Conservation (phyloP, 2,329 filamentous ascomycete genomes). For the Stachybotrys chartarum region DNA sequence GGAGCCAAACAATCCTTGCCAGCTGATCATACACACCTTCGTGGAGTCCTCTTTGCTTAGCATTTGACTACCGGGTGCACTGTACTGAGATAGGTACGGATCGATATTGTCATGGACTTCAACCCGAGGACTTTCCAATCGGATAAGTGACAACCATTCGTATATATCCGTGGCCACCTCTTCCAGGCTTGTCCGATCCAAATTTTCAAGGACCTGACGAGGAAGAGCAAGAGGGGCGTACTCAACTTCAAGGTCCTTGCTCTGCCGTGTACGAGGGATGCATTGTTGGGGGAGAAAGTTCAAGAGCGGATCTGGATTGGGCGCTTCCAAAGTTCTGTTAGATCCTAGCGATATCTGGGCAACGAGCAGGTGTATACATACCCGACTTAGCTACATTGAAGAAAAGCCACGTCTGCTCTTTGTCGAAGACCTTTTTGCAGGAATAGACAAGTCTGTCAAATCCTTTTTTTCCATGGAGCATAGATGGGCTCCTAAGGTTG, state of each 20-base stretch:
- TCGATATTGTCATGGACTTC: conserved; percentile 52
- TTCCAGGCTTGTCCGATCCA: conserved; percentile 46
- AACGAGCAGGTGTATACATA: conserved; percentile 8
- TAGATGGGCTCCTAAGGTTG: conserved; percentile 65
- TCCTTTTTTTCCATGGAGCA: conserved; percentile 76
- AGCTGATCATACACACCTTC: conserved; percentile 44
- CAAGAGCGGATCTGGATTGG: conserved; percentile 41
- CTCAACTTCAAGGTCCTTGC: conserved; percentile 9
- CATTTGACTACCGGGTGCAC: conserved; percentile 36
- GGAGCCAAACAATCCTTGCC: conserved; percentile 51
- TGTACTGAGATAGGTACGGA: conserved; percentile 62
- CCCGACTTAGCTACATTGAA: conserved; percentile 44
- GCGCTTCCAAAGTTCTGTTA: conserved; percentile 28
- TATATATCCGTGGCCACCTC: conserved; percentile 58
- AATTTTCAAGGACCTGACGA: conserved; percentile 18
- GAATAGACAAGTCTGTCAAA: conserved; percentile 75
- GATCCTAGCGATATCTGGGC: conserved; percentile 2
- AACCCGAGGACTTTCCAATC: conserved; percentile 59
- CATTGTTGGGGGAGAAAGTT: conserved; percentile 27
- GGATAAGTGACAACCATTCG: conserved; percentile 68
- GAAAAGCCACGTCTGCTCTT: conserved; percentile 70
- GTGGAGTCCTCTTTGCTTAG: conserved; percentile 9
- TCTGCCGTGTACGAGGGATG: neutral
- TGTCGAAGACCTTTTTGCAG: conserved; percentile 66
- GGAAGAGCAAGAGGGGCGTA: conserved; percentile 17